These are phyloP conservation scores for Tetratostichococcus sp. DNA, from an alignment of 139 green algal genomes.

Conservation along the genomic window DNA sequence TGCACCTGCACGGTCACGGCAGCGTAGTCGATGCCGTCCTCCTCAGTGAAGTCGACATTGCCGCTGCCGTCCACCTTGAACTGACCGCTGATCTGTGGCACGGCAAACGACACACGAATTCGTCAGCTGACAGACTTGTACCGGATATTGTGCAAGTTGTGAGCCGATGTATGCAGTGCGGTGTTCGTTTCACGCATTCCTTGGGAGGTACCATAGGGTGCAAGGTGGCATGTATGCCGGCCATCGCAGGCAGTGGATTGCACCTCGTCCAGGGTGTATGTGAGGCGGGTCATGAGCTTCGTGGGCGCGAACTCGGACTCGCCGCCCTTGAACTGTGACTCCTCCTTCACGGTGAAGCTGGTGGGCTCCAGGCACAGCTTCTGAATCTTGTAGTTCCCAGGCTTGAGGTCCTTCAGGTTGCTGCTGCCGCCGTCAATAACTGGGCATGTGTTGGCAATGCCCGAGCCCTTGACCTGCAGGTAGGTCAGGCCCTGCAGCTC, in stretches of 20 bases:
- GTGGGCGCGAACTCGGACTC: slow-evolving; percentile 92
- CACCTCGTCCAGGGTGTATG: slow-evolving; percentile 96
- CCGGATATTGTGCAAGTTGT: too few relatives aligned
- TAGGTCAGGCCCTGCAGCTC: slow-evolving; percentile 88
- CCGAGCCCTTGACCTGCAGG: slow-evolving; percentile 97
- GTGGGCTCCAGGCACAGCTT: slow-evolving; percentile 99
- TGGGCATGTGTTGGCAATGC: slow-evolving; percentile 98
- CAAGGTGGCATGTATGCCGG: background rate
- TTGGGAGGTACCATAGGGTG: too few relatives aligned
- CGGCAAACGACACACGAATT: background rate
- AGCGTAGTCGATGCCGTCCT: slow-evolving; percentile 98
- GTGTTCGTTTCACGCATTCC: too few relatives aligned
- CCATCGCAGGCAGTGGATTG: background rate
- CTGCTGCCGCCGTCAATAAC: slow-evolving; percentile 72
- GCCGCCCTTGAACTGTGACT: slow-evolving; percentile 77
- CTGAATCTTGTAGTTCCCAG: slow-evolving; percentile 86
- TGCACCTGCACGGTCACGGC: slow-evolving; percentile 74
- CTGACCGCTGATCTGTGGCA: slow-evolving; percentile 67
- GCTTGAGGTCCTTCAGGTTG: slow-evolving; percentile 80
- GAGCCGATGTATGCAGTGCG: too few relatives aligned
- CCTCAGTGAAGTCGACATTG: slow-evolving; percentile 88
- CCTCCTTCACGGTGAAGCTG: slow-evolving; percentile 89
- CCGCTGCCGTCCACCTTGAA: slow-evolving; percentile 85
- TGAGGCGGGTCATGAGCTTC: slow-evolving; percentile 98
- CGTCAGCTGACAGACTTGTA: background rate